Base-by-base conservation (phyloP, 2,329 filamentous ascomycete species). In the Colletotrichum destructivum region DNA sequence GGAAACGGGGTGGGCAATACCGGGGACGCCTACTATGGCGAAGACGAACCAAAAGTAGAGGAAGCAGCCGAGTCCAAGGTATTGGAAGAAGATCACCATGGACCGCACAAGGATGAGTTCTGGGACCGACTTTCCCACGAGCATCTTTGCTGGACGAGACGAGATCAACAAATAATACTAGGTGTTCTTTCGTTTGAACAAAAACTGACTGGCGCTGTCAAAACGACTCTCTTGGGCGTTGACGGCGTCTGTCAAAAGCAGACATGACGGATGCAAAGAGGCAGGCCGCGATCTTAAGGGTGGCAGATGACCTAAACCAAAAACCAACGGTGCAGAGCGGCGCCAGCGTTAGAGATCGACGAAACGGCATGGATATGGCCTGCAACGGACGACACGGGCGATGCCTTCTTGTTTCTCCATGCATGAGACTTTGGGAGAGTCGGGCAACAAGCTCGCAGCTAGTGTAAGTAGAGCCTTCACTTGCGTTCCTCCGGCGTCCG, bases 1-100 rank as follows among this genome's bases (percentile, higher is more conserved):
- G 16, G 76, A 78, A 13, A 77, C 54, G 0, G 77, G 77, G 61
- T 76, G 73, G 0, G 74, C 47, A 23, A 78, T 76, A n/a, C 74
- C 75, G 2, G 60, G 64, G 3, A 75, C 59, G 38, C 77, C 77
- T 18, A 59, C 74, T 5, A 77, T 35, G 8, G 74, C 68, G 21
- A 75, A 40, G 0, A 75, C 70, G 38, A 70, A 23, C 40, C 74
- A 60, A 42, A 78, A 76, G 72, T 77, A 77, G 31, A 66, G 42
- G 26, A 76, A 38, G 42, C 75, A 76, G 7, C 66, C 44, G 2
- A 72, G 16, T 23, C 73, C 73, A 5, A 74, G 38, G 18, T 74
- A 69, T 8, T 73, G 72, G 54, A 74, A 62, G 46, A 74, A 65
- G 11, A 68, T 46, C 11, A 69, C 54, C 7, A 65, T 62, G 44